phyloP scores from a whole-genome alignment of 305 asterid genomes.

The Ilex paraguariensis region DNA sequence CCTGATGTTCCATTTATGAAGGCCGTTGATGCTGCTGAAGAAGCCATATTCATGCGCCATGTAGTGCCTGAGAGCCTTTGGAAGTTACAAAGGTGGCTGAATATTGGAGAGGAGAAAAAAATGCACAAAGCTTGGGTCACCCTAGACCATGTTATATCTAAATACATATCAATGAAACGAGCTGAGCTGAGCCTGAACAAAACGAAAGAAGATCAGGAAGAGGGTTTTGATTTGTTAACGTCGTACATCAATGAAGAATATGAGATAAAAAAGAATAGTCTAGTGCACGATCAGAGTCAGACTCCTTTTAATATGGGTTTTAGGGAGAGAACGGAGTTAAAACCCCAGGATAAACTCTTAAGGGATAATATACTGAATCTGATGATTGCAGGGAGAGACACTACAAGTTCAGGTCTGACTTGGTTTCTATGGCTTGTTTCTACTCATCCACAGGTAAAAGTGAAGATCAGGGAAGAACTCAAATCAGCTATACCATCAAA shows the following conservation, averaged over 20 bases:
- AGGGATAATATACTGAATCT: conserved; percentile 57
- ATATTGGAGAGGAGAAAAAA: conserved; percentile 40
- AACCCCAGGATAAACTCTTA: conserved; percentile 36
- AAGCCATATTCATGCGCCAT: conserved; percentile 48
- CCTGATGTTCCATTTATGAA: conserved; percentile 45
- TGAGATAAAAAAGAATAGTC: not conserved
- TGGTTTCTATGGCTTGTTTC: conserved; percentile 67
- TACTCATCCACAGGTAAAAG: conserved; percentile 40
- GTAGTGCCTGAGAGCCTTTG: conserved; percentile 41
- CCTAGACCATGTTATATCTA: conserved; percentile 36
- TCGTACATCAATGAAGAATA: conserved; percentile 32
- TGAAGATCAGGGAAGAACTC: conserved; percentile 43
- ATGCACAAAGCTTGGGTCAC: conserved; percentile 25
- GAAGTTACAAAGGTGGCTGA: conserved; percentile 42
- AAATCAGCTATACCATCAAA: conserved; percentile 9
- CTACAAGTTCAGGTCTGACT: conserved; percentile 69
- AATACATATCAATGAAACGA: conserved; percentile 34
- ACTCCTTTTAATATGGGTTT: too few relatives aligned
- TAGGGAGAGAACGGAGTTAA: conserved; percentile 8
- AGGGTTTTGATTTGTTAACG: conserved; percentile 41
- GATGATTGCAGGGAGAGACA: conserved; percentile 78
- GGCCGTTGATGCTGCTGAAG: conserved; percentile 60
- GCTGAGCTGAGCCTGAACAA: conserved; percentile 16
- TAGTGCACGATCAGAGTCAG: too few relatives aligned
- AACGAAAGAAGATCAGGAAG: conserved; percentile 8